These are phyloP conservation scores for Paracamarosporium sp. DNA, from an alignment of 2,329 filamentous ascomycete genomes.

Conservation along the genomic window DNA sequence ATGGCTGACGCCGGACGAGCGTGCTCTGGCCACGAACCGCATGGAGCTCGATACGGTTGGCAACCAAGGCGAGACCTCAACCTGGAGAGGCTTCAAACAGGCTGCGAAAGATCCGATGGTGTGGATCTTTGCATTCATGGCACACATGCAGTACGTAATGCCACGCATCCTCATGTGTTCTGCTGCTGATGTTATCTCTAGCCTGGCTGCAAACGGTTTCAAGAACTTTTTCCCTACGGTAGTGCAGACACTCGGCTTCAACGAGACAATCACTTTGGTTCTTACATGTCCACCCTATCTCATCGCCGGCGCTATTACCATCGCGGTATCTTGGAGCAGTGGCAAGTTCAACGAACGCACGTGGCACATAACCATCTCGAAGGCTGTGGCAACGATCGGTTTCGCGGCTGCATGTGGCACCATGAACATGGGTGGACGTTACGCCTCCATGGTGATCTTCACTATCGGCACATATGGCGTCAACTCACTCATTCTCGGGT, in stretches of 20 bases:
- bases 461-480: slow-evolving; percentile 45
- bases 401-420: slow-evolving; percentile 47
- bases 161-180: too few species aligned
- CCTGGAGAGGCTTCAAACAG: slow-evolving; percentile 33
- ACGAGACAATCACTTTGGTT: slow-evolving; percentile 42
- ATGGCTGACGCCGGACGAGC: slow-evolving; percentile 56
- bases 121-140: slow-evolving; percentile 47
- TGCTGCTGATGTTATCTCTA: not conserved
- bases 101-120: slow-evolving; percentile 55
- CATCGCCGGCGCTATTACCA: slow-evolving; percentile 54
- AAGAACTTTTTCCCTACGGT: slow-evolving; percentile 42
- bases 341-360: slow-evolving; percentile 58
- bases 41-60: slow-evolving; percentile 58
- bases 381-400: slow-evolving; percentile 46
- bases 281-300: slow-evolving; percentile 57
- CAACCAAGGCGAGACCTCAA: slow-evolving; percentile 38
- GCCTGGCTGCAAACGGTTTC: slow-evolving; percentile 13
- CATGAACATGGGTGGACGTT: slow-evolving; percentile 44
- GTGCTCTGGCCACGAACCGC: slow-evolving; percentile 42
- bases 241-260: slow-evolving; percentile 45
- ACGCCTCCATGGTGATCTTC: slow-evolving; percentile 41
- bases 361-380: slow-evolving; percentile 55
- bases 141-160: slow-evolving; percentile 28
- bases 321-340: slow-evolving; percentile 58
- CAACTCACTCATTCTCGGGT: slow-evolving; percentile 54